Base-by-base conservation (phyloP, 164 flowering plant species). In the Litsea cubeba region DNA sequence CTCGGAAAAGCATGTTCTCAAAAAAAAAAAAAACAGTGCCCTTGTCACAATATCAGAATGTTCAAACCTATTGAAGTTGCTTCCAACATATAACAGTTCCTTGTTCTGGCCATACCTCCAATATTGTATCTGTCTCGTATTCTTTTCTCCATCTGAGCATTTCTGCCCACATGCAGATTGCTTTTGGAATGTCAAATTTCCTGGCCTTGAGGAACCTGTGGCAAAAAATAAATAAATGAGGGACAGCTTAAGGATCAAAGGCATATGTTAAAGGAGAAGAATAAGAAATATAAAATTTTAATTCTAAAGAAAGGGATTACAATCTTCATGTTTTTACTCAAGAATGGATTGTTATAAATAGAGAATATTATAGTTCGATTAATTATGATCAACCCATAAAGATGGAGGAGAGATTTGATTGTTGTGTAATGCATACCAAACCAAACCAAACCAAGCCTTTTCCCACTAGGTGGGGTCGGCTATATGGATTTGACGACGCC, bases 121-220 rank as follows among this genome's bases (percentile, higher is more conserved):
- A 68, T 75, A 95, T 92, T 70, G 92, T 84, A 79, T 95, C 97
- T 26, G 95, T 84, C 71, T 93, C 94, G 79, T 75, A 90, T n/a
- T 92, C 94, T 78, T 85, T 87, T 82, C 98, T 89, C 98, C 98
- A 95, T 15, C 74, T 81, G 77, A 95, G 93, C 98, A 92, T 93
- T 76, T 93, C 97, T 71, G 84, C 89, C 97, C 98, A 95, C 98
- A 92, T 90, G 35, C 83, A 88, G 74, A 88, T 82, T 70, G 98
- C 87, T 76, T 85, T 91, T 15, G 90, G 91, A 73, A 88, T 80
- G 82, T 91, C 83, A 76, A 91, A 89, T 2, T 91, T 91, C 75
- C 97, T 91, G 23, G 98, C 95, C 84, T 90, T 95, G 87, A 93
- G 80, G 78, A 95, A 95, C 76, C 98, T 95, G 79, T 74, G 78